These are phyloP conservation scores for Rhizopus microsporus DNA, from an alignment of 371 early-diverging fungal genomes.

Conservation along the genomic window DNA sequence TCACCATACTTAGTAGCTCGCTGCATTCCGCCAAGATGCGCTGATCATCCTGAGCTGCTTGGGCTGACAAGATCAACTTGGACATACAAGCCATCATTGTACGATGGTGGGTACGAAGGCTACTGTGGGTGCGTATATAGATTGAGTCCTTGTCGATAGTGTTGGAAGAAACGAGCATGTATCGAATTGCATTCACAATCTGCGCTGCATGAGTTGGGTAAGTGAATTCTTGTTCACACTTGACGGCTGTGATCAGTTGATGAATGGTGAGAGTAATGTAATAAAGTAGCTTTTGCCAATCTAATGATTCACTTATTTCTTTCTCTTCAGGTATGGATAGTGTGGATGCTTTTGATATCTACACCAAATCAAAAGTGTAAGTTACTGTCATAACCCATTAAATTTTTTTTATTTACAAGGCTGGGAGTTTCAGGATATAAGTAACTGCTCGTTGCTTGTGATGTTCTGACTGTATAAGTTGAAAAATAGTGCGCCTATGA, in stretches of 20 bases:
- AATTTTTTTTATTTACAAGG: neutral
- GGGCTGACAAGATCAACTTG: slow-evolving; percentile 69
- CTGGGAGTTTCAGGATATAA: neutral
- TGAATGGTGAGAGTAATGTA: slow-evolving; percentile 69
- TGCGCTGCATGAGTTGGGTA: slow-evolving; percentile 58
- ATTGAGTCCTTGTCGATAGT: slow-evolving; percentile 64
- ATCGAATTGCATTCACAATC: slow-evolving; percentile 80
- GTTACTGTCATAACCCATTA: too few species aligned
- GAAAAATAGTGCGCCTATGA: neutral
- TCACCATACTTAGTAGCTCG: slow-evolving; percentile 27
- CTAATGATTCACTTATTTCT: slow-evolving; percentile 35
- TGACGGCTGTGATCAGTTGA: slow-evolving; percentile 64
- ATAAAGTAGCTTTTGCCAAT: slow-evolving; percentile 65
- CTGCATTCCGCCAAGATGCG: slow-evolving; percentile 34
- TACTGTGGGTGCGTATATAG: slow-evolving; percentile 59
- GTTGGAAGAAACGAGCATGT: slow-evolving; percentile 78
- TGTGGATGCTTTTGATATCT: too few species aligned
- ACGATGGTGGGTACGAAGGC: slow-evolving; percentile 72
- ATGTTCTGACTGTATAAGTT: neutral
- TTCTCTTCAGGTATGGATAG: neutral
- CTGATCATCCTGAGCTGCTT: slow-evolving; percentile 53
- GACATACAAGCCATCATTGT: slow-evolving; percentile 77
- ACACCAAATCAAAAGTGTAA: too few species aligned
- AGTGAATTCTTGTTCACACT: slow-evolving; percentile 32
- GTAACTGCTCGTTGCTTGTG: neutral